Evolutionary conservation across 768 basidiomycete genomes (phyloP).

Genomic region (Kwoniella shandongensis): DNA sequence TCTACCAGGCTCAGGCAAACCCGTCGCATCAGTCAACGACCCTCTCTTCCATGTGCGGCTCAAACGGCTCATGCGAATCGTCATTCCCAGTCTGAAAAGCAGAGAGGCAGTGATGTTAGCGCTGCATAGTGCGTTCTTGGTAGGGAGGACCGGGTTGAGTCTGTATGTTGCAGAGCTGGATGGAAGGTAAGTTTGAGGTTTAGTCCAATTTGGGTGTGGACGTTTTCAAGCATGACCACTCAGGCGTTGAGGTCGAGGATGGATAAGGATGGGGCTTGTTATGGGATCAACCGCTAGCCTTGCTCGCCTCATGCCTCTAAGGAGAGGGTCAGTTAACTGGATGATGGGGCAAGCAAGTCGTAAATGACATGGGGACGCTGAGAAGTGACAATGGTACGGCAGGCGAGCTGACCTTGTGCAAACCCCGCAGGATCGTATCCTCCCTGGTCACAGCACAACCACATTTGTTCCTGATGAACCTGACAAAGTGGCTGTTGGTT

Average conservation of each 20-base stretch:
- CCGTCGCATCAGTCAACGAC: conserved; percentile 66
- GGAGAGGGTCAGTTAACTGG: too few relatives aligned
- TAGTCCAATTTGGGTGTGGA: neutral
- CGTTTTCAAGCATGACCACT: too few relatives aligned
- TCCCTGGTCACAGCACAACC: conserved; percentile 86
- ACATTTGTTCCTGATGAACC: conserved; percentile 74
- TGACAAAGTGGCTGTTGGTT: conserved; percentile 83
- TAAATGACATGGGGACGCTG: too few relatives aligned
- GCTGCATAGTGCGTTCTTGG: conserved; percentile 83
- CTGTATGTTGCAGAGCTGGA: conserved; percentile 92
- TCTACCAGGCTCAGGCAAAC: conserved; percentile 24
- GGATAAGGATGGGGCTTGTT: too few relatives aligned
- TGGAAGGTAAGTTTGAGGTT: conserved; percentile 59
- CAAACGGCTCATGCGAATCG: conserved; percentile 72
- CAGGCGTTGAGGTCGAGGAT: too few relatives aligned
- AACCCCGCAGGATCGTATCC: conserved; percentile 77
- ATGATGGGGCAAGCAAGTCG: too few relatives aligned
- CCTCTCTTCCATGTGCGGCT: conserved; percentile 84
- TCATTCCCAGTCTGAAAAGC: conserved; percentile 78
- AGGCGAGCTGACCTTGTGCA: neutral
- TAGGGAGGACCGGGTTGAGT: conserved; percentile 86
- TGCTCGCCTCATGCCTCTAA: too few relatives aligned
- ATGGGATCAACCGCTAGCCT: too few relatives aligned
- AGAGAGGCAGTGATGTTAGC: conserved; percentile 83
- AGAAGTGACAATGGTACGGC: too few relatives aligned